Evolutionary conservation across 1,284 basidiomycete species (phyloP).

Genomic region (Bjerkandera adusta): DNA sequence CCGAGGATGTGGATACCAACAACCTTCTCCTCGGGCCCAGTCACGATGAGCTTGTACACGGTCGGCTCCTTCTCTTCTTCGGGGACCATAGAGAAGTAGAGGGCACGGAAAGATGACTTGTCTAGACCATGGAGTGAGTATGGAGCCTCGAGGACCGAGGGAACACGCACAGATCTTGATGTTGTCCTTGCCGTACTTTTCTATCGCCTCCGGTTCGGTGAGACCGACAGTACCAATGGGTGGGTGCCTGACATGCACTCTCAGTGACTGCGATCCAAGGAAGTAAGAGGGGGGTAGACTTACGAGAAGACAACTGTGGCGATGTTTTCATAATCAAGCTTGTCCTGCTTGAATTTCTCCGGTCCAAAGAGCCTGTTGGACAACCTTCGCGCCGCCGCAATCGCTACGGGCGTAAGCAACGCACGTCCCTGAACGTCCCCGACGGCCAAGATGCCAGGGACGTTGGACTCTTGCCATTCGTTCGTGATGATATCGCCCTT

Average conservation of each 20-base stretch:
- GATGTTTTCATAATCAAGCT: constrained; percentile 89
- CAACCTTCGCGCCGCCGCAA: constrained; percentile 90
- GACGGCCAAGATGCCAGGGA: constrained; percentile 77
- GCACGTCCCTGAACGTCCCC: constrained; percentile 94
- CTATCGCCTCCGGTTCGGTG: constrained; percentile 86
- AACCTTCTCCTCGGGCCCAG: constrained; percentile 88
- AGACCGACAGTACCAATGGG: constrained; percentile 91
- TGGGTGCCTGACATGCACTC: constrained; percentile 63
- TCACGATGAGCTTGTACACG: constrained; percentile 88
- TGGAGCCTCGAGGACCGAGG: constrained; percentile 1
- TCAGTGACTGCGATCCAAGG: constrained; percentile 7
- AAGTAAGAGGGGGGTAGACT: constrained; percentile 30
- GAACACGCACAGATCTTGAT: constrained; percentile 85
- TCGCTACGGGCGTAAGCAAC: constrained; percentile 95
- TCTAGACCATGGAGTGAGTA: constrained; percentile 35
- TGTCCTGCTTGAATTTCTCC: constrained; percentile 81
- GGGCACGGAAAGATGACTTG: constrained; percentile 77
- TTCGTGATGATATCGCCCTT: constrained; percentile 87
- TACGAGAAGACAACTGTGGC: constrained; percentile 94
- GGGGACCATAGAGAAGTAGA: constrained; percentile 87
- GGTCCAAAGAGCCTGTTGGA: constrained; percentile 91
- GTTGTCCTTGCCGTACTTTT: constrained; percentile 82
- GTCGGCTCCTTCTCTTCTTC: constrained; percentile 91
- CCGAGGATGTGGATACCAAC: constrained; percentile 96
- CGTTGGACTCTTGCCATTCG: constrained; percentile 85